Base-by-base conservation (phyloP, 2,329 filamentous ascomycete genomes). In the Microdochium bolleyi region DNA sequence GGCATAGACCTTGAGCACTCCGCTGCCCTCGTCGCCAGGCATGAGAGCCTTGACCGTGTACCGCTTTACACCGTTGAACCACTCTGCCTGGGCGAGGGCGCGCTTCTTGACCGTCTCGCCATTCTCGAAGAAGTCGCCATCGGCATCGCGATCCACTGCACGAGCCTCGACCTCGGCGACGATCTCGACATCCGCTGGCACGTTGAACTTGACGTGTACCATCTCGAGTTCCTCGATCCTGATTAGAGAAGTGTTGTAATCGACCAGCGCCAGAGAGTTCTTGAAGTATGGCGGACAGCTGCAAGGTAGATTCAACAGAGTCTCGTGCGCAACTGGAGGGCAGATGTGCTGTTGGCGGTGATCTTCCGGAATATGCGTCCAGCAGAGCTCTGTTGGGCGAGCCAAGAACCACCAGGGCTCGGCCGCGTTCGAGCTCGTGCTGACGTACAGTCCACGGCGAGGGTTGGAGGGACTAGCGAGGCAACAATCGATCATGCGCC, bases 391-490 rank as follows among this genome's bases (percentile, higher is more conserved):
- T 48, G 86, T 81, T 5, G 95, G 95, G 9, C 89, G 82, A 1
- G 89, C 76, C n/a, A 99, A 81, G 73, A 99, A 99, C 78, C 92
- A 99, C 85, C 90, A 97, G 30, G 77, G 77, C 60, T 99, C 94
- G 0, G 94, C 90, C 1, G 80, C 75, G 46, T 85, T 81, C 54
- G 77, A 82, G 54, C 81, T 81, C 24, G 80, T 79, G 60, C 81
- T 88, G 14, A 91, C 95, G 70, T 95, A 97, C 30, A 84, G 75
- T 16, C 75, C 77, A 49, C 95, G 82, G 53, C 82, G 84, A 10
- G 94, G 92, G 62, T 97, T 90, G 0, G 92, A 96, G 13, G 92
- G 92, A 57, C 87, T 92, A 3, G 94, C 91, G 49, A 99, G 76
- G 34, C 90, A 95, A 67, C 90, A 94, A 68, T 99, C 94, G 74